Conservation (phyloP, 805 yeast genomes). For the Ogataea philodendri region DNA sequence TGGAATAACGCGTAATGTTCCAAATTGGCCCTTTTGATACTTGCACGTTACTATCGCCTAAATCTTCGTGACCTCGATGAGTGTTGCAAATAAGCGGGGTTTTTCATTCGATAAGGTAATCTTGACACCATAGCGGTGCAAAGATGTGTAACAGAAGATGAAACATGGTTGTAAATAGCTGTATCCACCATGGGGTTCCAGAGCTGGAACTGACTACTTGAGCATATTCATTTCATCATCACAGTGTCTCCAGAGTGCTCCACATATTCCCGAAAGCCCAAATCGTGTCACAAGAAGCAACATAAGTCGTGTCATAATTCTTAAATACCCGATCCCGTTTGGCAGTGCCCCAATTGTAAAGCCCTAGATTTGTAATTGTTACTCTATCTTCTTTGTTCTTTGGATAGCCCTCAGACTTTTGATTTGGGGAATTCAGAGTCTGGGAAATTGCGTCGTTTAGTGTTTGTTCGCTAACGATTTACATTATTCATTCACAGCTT, state of each 20-base stretch:
- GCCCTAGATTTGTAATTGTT: conserved; percentile 6
- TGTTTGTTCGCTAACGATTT: too few relatives aligned
- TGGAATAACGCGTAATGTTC: too few relatives aligned
- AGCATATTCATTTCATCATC: neutral
- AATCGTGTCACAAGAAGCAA: too few relatives aligned
- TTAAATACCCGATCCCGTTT: neutral
- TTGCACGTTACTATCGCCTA: neutral
- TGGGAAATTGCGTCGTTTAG: neutral
- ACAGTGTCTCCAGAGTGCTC: too few relatives aligned
- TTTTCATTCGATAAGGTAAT: conserved; percentile 4
- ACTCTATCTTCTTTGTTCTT: conserved; percentile 10
- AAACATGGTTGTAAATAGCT: neutral
- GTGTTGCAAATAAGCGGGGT: conserved; percentile 9
- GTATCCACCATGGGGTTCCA: too few relatives aligned
- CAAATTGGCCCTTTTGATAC: too few relatives aligned
- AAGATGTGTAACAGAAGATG: conserved; percentile 2
- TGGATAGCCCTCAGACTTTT: conserved; percentile 5
- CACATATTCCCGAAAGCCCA: too few relatives aligned
- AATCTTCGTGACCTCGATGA: conserved; percentile 9
- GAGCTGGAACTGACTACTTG: too few relatives aligned
- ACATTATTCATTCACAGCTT: too few relatives aligned
- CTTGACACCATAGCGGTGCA: conserved; percentile 8
- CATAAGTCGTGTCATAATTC: neutral
- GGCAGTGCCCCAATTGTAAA: conserved; percentile 4
- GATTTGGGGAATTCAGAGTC: conserved; percentile 3